phyloP scores from a whole-genome alignment of 176 grass and related monocot species.

The Pharus latifolius region DNA sequence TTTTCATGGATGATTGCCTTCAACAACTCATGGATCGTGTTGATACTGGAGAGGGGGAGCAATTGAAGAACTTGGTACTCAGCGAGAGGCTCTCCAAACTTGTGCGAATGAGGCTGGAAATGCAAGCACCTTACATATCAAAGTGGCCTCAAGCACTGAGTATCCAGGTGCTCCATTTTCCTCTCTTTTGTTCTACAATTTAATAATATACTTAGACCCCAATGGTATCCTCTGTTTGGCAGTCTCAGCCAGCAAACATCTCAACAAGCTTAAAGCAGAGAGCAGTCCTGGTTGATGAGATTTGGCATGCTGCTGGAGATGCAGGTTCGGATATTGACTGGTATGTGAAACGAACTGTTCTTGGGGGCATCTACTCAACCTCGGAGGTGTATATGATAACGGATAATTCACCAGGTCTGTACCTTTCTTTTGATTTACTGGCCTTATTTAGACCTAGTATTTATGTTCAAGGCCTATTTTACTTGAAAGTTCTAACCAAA shows the following conservation, averaged over 20 bases:
- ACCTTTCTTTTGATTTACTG: not conserved
- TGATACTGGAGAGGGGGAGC: constrained; percentile 71
- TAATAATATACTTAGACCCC: not conserved
- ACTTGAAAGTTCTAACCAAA: not conserved
- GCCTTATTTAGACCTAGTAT: not conserved
- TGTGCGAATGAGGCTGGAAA: constrained; percentile 70
- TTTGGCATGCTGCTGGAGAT: constrained; percentile 92
- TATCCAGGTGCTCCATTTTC: constrained; percentile 57
- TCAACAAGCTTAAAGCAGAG: constrained; percentile 89
- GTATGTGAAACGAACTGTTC: constrained; percentile 88
- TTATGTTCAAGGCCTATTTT: not conserved
- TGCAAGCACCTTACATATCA: constrained; percentile 84
- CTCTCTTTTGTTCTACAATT: not conserved
- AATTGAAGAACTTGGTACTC: constrained; percentile 60
- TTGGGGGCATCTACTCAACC: constrained; percentile 91
- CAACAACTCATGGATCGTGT: constrained; percentile 73
- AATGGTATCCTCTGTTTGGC: constrained; percentile 18
- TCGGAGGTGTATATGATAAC: constrained; percentile 98
- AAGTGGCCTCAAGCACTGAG: constrained; percentile 98
- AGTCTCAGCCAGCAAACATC: constrained; percentile 84
- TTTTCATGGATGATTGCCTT: constrained; percentile 98
- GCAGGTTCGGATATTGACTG: constrained; percentile 81
- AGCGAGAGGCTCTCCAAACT: constrained; percentile 71
- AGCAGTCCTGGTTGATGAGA: constrained; percentile 81
- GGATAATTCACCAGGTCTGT: constrained; percentile 80